phyloP scores from a whole-genome alignment of 768 basidiomycete genomes.

The Mrakia gelida region DNA sequence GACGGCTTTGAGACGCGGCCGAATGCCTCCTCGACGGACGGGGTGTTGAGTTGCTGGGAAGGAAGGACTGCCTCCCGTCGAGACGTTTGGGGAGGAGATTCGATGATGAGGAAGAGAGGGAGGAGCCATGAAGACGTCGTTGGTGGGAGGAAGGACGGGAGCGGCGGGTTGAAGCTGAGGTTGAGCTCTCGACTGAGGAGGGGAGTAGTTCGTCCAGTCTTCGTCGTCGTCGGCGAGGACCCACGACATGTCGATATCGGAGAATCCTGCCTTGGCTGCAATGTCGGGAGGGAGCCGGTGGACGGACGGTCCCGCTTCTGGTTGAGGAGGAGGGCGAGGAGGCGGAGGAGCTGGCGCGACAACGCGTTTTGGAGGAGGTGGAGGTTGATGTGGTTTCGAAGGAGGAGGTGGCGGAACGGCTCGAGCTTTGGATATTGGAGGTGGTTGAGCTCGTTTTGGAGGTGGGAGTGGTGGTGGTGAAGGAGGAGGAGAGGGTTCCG shows the following conservation, averaged over 20 bases:
- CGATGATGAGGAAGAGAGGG: conserved; percentile 13
- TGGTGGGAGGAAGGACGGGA: not conserved
- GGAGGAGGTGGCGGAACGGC: not conserved
- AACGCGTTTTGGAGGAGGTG: not conserved
- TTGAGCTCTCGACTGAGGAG: conserved; percentile 7
- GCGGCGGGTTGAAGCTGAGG: no score
- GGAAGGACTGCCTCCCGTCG: conserved; percentile 10
- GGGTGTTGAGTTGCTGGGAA: conserved; percentile 26
- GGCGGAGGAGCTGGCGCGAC: not conserved
- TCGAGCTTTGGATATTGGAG: not conserved
- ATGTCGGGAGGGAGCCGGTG: conserved; percentile 1
- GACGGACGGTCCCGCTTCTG: not conserved
- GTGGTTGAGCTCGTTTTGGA: not conserved
- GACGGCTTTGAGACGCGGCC: conserved; percentile 13
- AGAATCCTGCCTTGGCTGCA: conserved; percentile 39
- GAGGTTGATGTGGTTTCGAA: not conserved
- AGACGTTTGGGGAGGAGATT: not conserved
- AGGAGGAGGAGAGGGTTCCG: not conserved
- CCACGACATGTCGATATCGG: conserved; percentile 40
- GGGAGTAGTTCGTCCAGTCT: conserved; percentile 27
- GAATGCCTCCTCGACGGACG: conserved; percentile 12
- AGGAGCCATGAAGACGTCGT: conserved; percentile 15
- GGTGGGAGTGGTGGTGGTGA: not conserved
- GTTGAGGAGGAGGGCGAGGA: not conserved
- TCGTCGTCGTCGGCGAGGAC: conserved; percentile 35